Conservation (phyloP, 495 filamentous ascomycete genomes). For the Eremomyces bilateralis region DNA sequence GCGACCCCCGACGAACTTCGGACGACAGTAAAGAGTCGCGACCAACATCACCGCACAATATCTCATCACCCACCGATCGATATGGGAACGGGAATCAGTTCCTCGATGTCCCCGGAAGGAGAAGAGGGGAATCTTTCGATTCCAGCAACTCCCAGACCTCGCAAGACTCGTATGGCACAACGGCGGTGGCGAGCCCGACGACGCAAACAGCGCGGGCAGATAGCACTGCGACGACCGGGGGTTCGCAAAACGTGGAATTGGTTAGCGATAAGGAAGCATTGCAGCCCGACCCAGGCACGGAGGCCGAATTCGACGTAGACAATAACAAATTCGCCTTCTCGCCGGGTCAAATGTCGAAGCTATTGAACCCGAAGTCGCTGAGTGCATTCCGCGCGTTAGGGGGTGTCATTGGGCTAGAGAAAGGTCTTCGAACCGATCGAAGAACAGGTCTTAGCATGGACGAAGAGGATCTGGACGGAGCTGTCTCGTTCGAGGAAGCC, state of each 20-base stretch:
- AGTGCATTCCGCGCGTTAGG: slow-evolving; percentile 60
- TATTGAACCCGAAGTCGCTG: slow-evolving; percentile 64
- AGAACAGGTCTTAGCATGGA: slow-evolving; percentile 52
- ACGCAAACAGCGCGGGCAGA: slow-evolving; percentile 6
- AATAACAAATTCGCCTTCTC: slow-evolving; percentile 69
- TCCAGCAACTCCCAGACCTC: slow-evolving; percentile 27
- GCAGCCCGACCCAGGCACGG: slow-evolving; percentile 45
- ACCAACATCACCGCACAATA: slow-evolving; percentile 77
- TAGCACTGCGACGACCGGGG: slow-evolving; percentile 9
- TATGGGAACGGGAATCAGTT: slow-evolving; percentile 32
- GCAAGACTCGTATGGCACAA: slow-evolving; percentile 27
- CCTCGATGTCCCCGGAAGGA: slow-evolving; percentile 35
- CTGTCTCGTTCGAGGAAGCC: slow-evolving; percentile 52
- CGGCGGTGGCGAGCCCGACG: slow-evolving; percentile 23
- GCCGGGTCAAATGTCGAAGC: slow-evolving; percentile 57
- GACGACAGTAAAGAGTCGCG: slow-evolving; percentile 52
- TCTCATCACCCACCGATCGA: slow-evolving; percentile 44
- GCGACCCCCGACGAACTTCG: slow-evolving; percentile 21
- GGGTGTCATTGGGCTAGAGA: slow-evolving; percentile 52
- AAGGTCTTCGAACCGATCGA: slow-evolving; percentile 49
- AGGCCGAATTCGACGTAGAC: slow-evolving; percentile 47
- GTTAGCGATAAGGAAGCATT: slow-evolving; percentile 36
- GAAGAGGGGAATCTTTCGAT: slow-evolving; percentile 43
- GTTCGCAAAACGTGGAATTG: slow-evolving; percentile 10
- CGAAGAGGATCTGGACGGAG: slow-evolving; percentile 39